Base-by-base conservation (phyloP, 2,329 filamentous ascomycete species). In the Seiridium cupressi region DNA sequence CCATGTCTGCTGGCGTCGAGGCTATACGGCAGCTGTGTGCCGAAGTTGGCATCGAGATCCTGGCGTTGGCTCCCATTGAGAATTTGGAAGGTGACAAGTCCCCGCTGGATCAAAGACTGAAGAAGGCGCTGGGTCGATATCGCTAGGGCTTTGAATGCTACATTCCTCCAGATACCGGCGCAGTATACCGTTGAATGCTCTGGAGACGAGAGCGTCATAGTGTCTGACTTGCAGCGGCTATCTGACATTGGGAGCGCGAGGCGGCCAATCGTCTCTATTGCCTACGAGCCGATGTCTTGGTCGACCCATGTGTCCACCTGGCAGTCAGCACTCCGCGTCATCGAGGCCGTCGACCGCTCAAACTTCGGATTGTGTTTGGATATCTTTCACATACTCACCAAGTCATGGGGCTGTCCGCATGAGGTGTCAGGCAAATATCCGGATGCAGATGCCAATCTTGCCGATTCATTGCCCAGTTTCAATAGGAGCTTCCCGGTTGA, bases 21-120 rank as follows among this genome's bases (percentile, higher is more conserved):
- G 47, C 47, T 31, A 49, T 49, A 1, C 47, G 47, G 26, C 18
- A 49, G 26, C 26, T 49, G 3, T 49, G 47, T 11, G 67, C 66
- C 72, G 26, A 69, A 63, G 7, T 65, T 56, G 6, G 69, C 62
- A 7, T 66, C 59, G 0, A 61, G 59, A 3, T 49, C 47, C 5
- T 49, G 9, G n/a, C 47, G 7, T 13, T 49, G 31, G 47, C 47
- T 2, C 47, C 47, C n/a, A 32, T 49, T 49, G 47, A 49, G 26
- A 13, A 7, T 5, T 49, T 31, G 11, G 47, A 49, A 32, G 47
- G 47, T 10, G 47, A 49, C 47, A 49, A 49, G 31, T 32, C 26
- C 26, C 47, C 18, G 8, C 47, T 49, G 26, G 26, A 32, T 4
- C 31, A 49, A 31, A 8, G 47, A 26, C 47, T 49, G 18, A 26